Evolutionary conservation across 1,139 yeast species (phyloP).

Genomic region (Taiozyma sp.): DNA sequence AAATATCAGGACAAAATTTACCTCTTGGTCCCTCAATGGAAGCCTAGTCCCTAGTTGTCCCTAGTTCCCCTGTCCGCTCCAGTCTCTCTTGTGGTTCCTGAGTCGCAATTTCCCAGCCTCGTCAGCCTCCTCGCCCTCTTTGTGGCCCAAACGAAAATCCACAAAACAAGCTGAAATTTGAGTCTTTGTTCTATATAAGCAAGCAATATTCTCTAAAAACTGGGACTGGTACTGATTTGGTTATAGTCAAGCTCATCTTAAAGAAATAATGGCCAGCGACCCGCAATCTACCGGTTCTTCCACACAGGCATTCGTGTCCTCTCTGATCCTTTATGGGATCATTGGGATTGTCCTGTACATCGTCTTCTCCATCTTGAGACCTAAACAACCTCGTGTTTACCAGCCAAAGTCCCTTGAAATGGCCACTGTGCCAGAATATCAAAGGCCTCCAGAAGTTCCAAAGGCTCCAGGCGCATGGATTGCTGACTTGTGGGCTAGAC

Average conservation of each 20-base stretch:
- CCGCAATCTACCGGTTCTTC: slow-evolving; percentile 26
- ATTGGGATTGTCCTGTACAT: slow-evolving; percentile 51
- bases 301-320: slow-evolving; percentile 45
- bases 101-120: background rate
- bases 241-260: no score
- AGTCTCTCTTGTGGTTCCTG: background rate
- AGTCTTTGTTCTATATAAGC: background rate
- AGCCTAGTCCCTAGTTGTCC: no score
- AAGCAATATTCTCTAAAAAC: background rate
- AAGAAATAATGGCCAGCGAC: background rate
- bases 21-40: no score
- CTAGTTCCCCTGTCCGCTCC: background rate
- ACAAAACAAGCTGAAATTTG: slow-evolving; percentile 1
- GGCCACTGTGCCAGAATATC: slow-evolving; percentile 37
- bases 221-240: background rate
- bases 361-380: slow-evolving; percentile 59
- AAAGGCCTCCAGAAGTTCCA: slow-evolving; percentile 51
- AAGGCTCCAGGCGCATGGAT: slow-evolving; percentile 54
- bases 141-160: background rate
- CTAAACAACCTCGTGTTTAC: slow-evolving; percentile 63
- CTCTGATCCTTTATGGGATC: slow-evolving; percentile 50
- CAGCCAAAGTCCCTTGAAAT: slow-evolving; percentile 69
- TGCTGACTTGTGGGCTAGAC: slow-evolving; percentile 41
- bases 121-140: background rate
- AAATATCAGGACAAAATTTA: no score